Conservation (phyloP, 129 eudicot species). For the Flaveria sonorensis region DNA sequence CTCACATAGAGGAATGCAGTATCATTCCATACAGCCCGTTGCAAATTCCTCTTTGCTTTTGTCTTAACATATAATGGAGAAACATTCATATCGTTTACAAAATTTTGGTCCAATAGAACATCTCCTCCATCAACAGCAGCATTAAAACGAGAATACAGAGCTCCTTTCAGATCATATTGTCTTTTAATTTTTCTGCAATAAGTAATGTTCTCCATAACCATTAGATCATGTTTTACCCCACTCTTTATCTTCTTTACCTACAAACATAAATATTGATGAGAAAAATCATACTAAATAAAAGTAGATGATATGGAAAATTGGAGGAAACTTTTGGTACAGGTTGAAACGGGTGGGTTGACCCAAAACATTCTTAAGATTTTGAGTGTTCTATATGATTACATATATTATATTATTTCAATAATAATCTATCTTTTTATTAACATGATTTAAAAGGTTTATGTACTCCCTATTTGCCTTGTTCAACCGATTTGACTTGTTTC, state of each 20-base stretch:
- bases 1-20: constrained; percentile 86
- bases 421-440: neutral
- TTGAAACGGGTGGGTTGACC: constrained; percentile 7
- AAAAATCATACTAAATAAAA: neutral
- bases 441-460: neutral
- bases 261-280: constrained; percentile 18
- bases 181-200: constrained; percentile 60
- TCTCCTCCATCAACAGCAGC: constrained; percentile 69
- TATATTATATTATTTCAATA: neutral
- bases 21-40: constrained; percentile 94
- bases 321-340: neutral
- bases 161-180: constrained; percentile 93
- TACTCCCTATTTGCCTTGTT: neutral
- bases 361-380: neutral
- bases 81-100: constrained; percentile 81
- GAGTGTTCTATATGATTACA: neutral
- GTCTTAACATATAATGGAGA: constrained; percentile 78
- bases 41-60: constrained; percentile 64
- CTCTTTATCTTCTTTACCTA: constrained; percentile 68
- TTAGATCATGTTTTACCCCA: constrained; percentile 70
- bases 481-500: neutral
- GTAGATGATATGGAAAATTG: neutral
- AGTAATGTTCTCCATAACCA: constrained; percentile 94
- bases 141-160: constrained; percentile 70
- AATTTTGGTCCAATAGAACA: constrained; percentile 90